Evolutionary conservation across 2,329 filamentous ascomycete genomes (phyloP), one percentile per base, ranked within the genome.

Genomic region (Paradendryphiella salina): DNA sequence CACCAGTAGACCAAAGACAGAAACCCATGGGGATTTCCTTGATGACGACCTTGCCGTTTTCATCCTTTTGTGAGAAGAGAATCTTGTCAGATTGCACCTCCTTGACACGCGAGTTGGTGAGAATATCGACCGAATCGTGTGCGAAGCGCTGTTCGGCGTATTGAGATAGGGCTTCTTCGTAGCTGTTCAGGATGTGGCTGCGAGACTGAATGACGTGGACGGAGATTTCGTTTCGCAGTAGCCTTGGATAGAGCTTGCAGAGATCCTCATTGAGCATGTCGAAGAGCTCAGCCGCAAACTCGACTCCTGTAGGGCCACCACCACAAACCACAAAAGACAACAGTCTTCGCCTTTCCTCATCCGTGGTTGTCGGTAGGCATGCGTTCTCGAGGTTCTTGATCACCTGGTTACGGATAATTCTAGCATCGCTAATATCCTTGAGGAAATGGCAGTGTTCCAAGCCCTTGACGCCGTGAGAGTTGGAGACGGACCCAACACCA

Each of bases 11-110:
- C 94, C 94, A 99, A 11, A 99, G 80, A 65, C 94, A 97, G 77
- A 99, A 96, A 21, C 91, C 94, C 79, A 90, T 92, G 0, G 94
- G 93, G 0, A 99, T 84, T 66, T 99, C 94, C 72, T 99, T 99
- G 18, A 85, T 88, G n/a, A 96, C 64, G 0, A 86, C 74, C 23
- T 85, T 83, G 35, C 90, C 91, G 46, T 90, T 79, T 3, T 88
- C 83, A 32, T 80, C 80, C 67, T 89, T 87, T 72, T 99, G 92
- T 0, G 87, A 88, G 76, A 96, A 99, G 18, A 96, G 75, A 53
- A 99, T 96, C 66, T 84, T 88, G 72, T 97, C 90, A 0, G 82
- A 73, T 35, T 82, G 82, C 13, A 99, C 91, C 73, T 96, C 93
- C 73, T 92, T 90, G 15, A 99, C 94, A 53, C 94, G 85, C 1